Evolutionary conservation across 345 rosid species (phyloP).

Genomic region (Salix brachista): DNA sequence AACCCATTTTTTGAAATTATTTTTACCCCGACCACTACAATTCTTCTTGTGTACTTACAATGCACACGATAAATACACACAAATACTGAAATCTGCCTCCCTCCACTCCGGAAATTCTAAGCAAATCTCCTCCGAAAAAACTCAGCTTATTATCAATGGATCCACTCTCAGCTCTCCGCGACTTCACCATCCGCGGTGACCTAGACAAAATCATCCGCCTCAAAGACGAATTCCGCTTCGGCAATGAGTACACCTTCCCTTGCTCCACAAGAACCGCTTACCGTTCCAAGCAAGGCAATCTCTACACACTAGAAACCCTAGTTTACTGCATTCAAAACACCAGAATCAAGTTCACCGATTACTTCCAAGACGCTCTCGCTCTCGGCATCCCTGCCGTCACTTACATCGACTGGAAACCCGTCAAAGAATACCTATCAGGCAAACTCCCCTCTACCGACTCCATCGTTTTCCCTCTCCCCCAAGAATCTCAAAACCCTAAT

Average conservation of each 20-base stretch:
- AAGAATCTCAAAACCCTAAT: slow-evolving; percentile 19
- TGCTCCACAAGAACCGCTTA: slow-evolving; percentile 44
- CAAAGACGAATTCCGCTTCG: slow-evolving; percentile 16
- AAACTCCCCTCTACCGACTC: slow-evolving; percentile 59
- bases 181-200: slow-evolving; percentile 50
- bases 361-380: slow-evolving; percentile 59
- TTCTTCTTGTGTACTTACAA: no score
- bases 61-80: no score
- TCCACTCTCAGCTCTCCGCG: slow-evolving; percentile 73
- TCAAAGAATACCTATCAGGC: slow-evolving; percentile 79
- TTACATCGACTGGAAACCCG: slow-evolving; percentile 77
- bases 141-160: slow-evolving; percentile 38
- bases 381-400: slow-evolving; percentile 64
- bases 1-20: no score
- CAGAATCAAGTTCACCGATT: slow-evolving; percentile 67
- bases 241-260: slow-evolving; percentile 10
- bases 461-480: slow-evolving; percentile 59
- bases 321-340: slow-evolving; percentile 60
- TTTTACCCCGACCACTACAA: no score
- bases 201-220: slow-evolving; percentile 10
- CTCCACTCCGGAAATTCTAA: not conserved
- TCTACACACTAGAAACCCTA: slow-evolving; percentile 78
- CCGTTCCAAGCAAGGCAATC: slow-evolving; percentile 75
- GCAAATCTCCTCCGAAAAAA: not conserved
- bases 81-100: not conserved